Percentiles rank a stretch among this genome's conserved stretches.
Conservation (phyloP, 805 yeast genomes). For the Candida pseudofarinosa region DNA sequence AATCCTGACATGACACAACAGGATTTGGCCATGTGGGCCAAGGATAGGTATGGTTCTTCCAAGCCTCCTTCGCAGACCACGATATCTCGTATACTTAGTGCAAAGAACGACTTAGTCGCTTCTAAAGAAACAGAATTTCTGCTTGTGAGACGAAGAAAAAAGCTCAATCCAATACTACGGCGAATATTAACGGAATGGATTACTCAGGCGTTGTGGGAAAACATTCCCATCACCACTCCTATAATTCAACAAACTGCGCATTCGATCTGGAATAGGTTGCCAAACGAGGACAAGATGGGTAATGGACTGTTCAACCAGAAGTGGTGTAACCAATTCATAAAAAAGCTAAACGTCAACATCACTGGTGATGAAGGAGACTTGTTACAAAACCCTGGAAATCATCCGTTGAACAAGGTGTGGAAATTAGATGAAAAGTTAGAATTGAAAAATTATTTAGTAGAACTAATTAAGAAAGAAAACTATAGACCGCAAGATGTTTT, state of each 20-base stretch:
- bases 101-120: slow-evolving; percentile 50
- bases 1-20: slow-evolving; percentile 65
- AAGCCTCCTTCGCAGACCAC: slow-evolving; percentile 67
- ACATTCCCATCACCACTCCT: slow-evolving; percentile 60
- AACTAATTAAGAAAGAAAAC: slow-evolving; percentile 24
- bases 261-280: slow-evolving; percentile 59
- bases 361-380: slow-evolving; percentile 43
- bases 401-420: slow-evolving; percentile 51
- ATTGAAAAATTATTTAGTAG: slow-evolving; percentile 40
- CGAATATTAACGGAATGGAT: slow-evolving; percentile 68
- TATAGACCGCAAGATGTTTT: slow-evolving; percentile 51
- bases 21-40: slow-evolving; percentile 64
- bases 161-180: slow-evolving; percentile 51
- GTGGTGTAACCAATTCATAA: slow-evolving; percentile 52
- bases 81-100: slow-evolving; percentile 55
- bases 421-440: slow-evolving; percentile 52
- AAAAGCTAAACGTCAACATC: slow-evolving; percentile 49
- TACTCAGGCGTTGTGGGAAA: slow-evolving; percentile 63
- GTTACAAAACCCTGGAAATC: slow-evolving; percentile 21
- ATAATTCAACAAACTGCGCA: slow-evolving; percentile 60
- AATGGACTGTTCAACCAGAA: slow-evolving; percentile 62
- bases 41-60: slow-evolving; percentile 45
- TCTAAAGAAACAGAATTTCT: slow-evolving; percentile 49
- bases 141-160: slow-evolving; percentile 50
- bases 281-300: slow-evolving; percentile 52